Percentiles rank a stretch among this genome's conserved stretches.
phyloP scores from a whole-genome alignment of 805 yeast species.

The Debaryomyces prosopidis region DNA sequence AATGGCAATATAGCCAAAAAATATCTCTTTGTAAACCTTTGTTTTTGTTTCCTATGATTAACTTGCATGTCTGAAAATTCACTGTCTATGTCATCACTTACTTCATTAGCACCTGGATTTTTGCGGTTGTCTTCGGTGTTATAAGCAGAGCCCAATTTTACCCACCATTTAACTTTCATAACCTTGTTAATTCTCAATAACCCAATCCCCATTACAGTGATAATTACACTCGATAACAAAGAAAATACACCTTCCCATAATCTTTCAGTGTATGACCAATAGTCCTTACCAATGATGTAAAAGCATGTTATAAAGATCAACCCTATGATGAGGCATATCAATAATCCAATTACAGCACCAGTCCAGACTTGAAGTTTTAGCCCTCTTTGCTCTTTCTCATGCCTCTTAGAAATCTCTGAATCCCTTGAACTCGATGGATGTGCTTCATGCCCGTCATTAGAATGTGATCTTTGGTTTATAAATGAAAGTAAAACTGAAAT shows the following conservation, averaged over 20 bases:
- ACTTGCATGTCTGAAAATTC: conserved; percentile 8
- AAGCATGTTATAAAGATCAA: conserved; percentile 67
- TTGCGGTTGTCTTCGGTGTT: conserved; percentile 12
- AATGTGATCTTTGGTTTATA: conserved; percentile 53
- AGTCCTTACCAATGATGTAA: conserved; percentile 75
- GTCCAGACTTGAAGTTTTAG: conserved; percentile 74
- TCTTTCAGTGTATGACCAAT: conserved; percentile 87
- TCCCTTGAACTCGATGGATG: conserved; percentile 1
- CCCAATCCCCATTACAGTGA: conserved; percentile 85
- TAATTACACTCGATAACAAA: conserved; percentile 72
- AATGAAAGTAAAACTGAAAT: conserved; percentile 76
- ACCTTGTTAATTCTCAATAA: conserved; percentile 74
- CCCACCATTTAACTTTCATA: conserved; percentile 77
- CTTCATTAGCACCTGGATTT: conserved; percentile 1
- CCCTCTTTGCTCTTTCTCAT: conserved; percentile 4
- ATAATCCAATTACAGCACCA: conserved; percentile 74
- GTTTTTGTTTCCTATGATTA: conserved; percentile 6
- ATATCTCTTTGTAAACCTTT: conserved; percentile 52
- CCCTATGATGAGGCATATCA: conserved; percentile 72
- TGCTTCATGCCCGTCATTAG: not conserved
- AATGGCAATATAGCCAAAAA: conserved; percentile 79
- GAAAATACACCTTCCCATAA: conserved; percentile 88
- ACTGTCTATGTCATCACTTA: conserved; percentile 4
- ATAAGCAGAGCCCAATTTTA: conserved; percentile 44
- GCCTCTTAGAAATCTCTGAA: not conserved